Base-by-base conservation (phyloP, 2,329 filamentous ascomycete genomes). In the Bipolaris oryzae region DNA sequence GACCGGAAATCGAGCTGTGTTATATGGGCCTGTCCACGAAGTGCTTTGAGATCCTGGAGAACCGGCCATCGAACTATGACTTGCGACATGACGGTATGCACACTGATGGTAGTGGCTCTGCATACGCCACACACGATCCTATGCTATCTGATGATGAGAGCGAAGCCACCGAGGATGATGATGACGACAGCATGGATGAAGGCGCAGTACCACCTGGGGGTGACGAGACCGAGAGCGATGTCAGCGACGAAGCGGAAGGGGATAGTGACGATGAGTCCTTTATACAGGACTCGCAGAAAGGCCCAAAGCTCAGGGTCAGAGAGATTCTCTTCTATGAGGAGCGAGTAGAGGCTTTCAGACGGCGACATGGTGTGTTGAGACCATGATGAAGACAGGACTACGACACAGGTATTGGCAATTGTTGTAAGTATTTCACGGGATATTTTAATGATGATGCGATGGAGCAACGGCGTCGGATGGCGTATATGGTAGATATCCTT, bases 251-350 rank as follows among this genome's bases (percentile, higher is more conserved):
- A 1, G 72, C 64, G 13, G 70, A 71, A 10, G 76, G 73, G 57
- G 78, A 81, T 41, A 80, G 80, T 9, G 79, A 81, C 39, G 79
- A 81, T 35, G 84, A 85, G 59, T 82, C 81, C 4, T 80, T 81
- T 45, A 71, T 79, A 61, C 80, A 82, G 34, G 82, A 82, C 18
- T 77, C 80, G 15, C 74, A 78, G 37, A 76, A 73, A 78, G 82
- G 66, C 5, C 72, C 77, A 28, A 82, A 82, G 61, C 81, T 93
- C 57, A 82, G 86, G 52, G 78, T 94, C 63, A 81, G 89, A 59
- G 90, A 94, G 79, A 94, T 95, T 61, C 76, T 93, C 60, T 94
- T 92, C 75, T 93, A 92, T 68, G 91, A 94, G 72, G 90, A 94
- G 72, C 91, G 91, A 75, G 71, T 75, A 3, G 87, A 89, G 25